These are phyloP conservation scores for Neophaeococcomyces aloes DNA, from an alignment of 2,329 filamentous ascomycete species.

Conservation along the genomic window DNA sequence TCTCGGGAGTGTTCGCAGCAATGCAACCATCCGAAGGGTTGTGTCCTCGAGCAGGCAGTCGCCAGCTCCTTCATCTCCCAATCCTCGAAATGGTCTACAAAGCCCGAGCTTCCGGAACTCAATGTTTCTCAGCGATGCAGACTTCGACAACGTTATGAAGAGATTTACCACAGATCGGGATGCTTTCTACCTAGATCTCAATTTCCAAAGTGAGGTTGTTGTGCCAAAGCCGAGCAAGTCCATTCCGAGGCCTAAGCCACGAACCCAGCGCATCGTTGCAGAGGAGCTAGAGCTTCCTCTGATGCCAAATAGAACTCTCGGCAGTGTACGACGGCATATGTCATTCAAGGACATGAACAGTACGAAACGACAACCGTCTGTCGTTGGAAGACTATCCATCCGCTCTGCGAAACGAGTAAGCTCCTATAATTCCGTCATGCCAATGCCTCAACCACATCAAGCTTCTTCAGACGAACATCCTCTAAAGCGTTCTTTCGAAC, in stretches of 20 bases:
- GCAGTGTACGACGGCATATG: conserved; percentile 83
- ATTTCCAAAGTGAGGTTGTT: conserved; percentile 67
- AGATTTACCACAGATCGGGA: conserved; percentile 96
- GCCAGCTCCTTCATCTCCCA: conserved; percentile 22
- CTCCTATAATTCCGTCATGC: conserved; percentile 97
- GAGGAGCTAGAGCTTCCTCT: conserved; percentile 51
- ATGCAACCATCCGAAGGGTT: conserved; percentile 43
- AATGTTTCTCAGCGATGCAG: conserved; percentile 55
- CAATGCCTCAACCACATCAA: conserved; percentile 80
- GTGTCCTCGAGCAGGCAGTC: conserved; percentile 24
- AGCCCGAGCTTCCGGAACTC: conserved; percentile 23
- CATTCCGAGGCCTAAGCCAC: conserved; percentile 29
- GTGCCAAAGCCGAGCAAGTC: conserved; percentile 28
- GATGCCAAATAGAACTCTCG: conserved; percentile 52
- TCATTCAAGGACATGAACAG: conserved; percentile 94
- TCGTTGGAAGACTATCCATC: conserved; percentile 60
- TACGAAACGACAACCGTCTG: conserved; percentile 71
- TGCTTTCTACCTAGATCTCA: conserved; percentile 83
- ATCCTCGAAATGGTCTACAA: neutral
- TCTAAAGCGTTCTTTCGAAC: conserved; percentile 84
- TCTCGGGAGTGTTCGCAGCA: conserved; percentile 54
- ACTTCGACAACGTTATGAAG: conserved; percentile 84
- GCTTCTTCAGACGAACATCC: conserved; percentile 90
- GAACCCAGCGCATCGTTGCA: conserved; percentile 70
- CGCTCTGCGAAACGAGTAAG: conserved; percentile 82